These are phyloP conservation scores for Dimocarpus longan DNA, from an alignment of 345 rosid species.

Conservation along the genomic window DNA sequence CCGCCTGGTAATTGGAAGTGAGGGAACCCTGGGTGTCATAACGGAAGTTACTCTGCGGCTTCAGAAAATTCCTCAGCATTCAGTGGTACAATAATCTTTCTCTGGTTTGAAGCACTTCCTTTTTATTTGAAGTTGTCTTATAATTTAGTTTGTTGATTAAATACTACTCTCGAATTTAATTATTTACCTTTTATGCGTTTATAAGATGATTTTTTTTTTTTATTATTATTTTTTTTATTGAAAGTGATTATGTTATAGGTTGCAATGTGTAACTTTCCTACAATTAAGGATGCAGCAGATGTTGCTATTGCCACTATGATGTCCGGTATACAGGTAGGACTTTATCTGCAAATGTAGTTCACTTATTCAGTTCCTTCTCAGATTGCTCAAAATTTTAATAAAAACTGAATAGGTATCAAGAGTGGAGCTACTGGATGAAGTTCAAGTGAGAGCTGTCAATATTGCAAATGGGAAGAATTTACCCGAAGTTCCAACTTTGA, in stretches of 20 bases:
- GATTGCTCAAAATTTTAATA: constrained; percentile 8
- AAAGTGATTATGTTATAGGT: constrained; percentile 54
- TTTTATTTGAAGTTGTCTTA: constrained; percentile 4
- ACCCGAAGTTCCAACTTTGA: constrained; percentile 81
- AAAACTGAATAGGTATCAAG: constrained; percentile 66
- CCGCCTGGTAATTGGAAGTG: constrained; percentile 89
- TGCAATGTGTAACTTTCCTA: constrained; percentile 91
- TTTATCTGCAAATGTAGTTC: constrained; percentile 21
- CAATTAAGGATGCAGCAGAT: constrained; percentile 94
- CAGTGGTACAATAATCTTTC: constrained; percentile 62
- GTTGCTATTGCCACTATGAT: constrained; percentile 89
- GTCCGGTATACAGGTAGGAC: constrained; percentile 81
- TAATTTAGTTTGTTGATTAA: neutral
- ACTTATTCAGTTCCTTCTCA: constrained; percentile 21
- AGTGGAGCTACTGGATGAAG: constrained; percentile 90
- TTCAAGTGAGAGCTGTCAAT: constrained; percentile 81
- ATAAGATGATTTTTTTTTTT: neutral
- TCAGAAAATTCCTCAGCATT: constrained; percentile 87
- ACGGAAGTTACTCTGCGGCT: constrained; percentile 88
- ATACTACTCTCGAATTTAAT: neutral
- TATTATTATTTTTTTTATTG: neutral
- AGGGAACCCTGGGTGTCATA: constrained; percentile 88
- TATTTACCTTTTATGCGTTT: neutral
- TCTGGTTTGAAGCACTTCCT: constrained; percentile 4
- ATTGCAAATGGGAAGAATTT: constrained; percentile 81